Evolutionary conservation across 78 protist species (phyloP), one percentile per base, ranked within the genome.

Genomic region (Dictyostelium capitatum): DNA sequence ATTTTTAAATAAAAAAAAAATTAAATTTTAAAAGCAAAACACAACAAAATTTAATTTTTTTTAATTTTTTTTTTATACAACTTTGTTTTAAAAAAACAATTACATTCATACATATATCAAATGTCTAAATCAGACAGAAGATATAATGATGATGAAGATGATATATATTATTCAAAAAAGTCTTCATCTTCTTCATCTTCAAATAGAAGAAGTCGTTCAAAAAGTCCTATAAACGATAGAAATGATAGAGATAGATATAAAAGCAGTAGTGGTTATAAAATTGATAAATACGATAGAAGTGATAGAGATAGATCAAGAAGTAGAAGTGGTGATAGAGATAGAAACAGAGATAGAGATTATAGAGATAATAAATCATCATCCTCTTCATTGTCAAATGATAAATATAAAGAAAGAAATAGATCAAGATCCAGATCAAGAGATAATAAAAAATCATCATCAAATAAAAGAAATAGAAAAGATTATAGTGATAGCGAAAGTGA

Each of bases 341-440:
- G 46, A 90, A 19, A 30, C 17, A 28, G 48, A 30, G 17, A 67
- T 8, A n/a, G 28, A 19, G 46, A 56, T 15, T 11, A 20, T 5
- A 73, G 79, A 73, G 56, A 46, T 47, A 62, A 25, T 25, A 56
- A 56, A 56, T 19, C 17, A 23, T 56, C 64, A 1, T 56, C 64
- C 5, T 17, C 64, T 19, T 51, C 50, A 75, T 72, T 37, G 70
- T 30, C 41, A 57, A 46, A 65, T 67, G 9, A 14, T n/a, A 23
- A 57, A 48, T 54, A 70, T 74, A 83, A 28, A 47, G 79, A 83
- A 28, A 83, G 79, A 69, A 64, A 83, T 74, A 73, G 64, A 72
- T 25, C 73, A 51, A 74, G 48, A 85, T 51, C 32, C 41, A n/a
- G 30, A n/a, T 51, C 65, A 54, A 59, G 41, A 37, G 90, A 83